Evolutionary conservation across 257 asterid species (phyloP), one percentile per base, ranked within the genome.

Genomic region (Nyctanthes arbortristis): DNA sequence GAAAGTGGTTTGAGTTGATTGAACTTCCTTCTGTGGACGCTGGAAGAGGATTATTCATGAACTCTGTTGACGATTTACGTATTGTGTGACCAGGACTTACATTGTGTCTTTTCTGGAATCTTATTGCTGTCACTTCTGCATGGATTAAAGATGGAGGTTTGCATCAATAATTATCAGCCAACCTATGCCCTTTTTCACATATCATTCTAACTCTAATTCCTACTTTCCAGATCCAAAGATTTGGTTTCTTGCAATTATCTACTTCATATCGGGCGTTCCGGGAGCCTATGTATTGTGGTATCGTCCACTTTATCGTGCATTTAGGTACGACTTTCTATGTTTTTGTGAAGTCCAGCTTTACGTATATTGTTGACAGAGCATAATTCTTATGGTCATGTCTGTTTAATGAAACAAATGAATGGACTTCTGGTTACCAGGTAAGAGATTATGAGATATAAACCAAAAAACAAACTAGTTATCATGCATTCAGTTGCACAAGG

Each of bases 241-340:
- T 79, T 91, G 99, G 98, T 88, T 94, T 81, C 95, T 94, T 80
- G 88, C 98, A 11, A 75, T 94, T 63, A 94, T 92, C 81, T 94
- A 91, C 93, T 88, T 94, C 79, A 86, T 94, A 79, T 55, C 97
- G 22, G 99, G 94, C 58, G 96, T 94, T 72, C 99, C 99, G 4
- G 97, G 97, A 68, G 97, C 94, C 73, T 95, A 95, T 69, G 87
- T 92, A 61, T 47, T 92, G 73, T 95, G 99, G 98, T 95, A 95
- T 68, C 96, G 91, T 69, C 99, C 98, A 65, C 96, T 95, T 67
- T 95, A 95, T 80, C 92, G 96, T 33, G 95, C 97, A 65, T 87
- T 87, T 78, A 94, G 98, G 99, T 86, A 70, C 4, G 78, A 39
- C 31, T 45, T 69, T 64, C 63, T 57, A 57, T 57, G 40, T 67